Percentiles rank a stretch among this genome's conserved stretches.
Evolutionary conservation across 768 basidiomycete genomes (phyloP).

Genomic region (Lentinula sp.): DNA sequence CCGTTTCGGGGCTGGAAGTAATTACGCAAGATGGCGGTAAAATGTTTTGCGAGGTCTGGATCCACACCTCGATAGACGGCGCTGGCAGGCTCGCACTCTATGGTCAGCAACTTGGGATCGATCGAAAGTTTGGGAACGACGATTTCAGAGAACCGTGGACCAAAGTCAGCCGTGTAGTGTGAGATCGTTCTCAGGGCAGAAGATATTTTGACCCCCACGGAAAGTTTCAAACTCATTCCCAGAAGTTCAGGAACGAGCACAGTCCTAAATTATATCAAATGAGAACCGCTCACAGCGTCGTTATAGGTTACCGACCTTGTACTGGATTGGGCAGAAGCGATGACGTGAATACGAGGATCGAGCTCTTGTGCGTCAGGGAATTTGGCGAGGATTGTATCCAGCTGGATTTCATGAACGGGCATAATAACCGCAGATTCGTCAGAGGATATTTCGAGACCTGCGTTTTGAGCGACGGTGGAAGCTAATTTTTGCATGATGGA

Average conservation of each 20-base stretch:
- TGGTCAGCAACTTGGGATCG: constrained; percentile 32
- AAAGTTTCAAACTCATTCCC: constrained; percentile 41
- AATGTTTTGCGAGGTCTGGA: constrained; percentile 45
- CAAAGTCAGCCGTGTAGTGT: constrained; percentile 52
- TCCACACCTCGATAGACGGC: constrained; percentile 36
- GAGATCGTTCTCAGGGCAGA: constrained; percentile 54
- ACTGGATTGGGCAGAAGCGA: constrained; percentile 45
- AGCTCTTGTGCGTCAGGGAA: constrained; percentile 37
- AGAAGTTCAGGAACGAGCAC: constrained; percentile 39
- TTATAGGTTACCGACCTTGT: constrained; percentile 34
- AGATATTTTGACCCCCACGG: constrained; percentile 52
- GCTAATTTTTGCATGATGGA: constrained; percentile 24
- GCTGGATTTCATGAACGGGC: constrained; percentile 51
- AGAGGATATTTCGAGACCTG: constrained; percentile 17
- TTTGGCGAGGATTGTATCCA: constrained; percentile 35
- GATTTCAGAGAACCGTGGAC: constrained; percentile 47
- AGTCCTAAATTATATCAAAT: constrained; percentile 23
- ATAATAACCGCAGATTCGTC: constrained; percentile 29
- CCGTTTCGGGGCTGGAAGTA: constrained; percentile 31
- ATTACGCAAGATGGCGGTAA: constrained; percentile 43
- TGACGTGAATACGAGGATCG: constrained; percentile 32
- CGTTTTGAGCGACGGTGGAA: constrained; percentile 23
- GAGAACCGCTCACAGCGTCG: not conserved
- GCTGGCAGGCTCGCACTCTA: constrained; percentile 46
- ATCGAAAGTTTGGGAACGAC: constrained; percentile 43